A percentile compares a stretch with the other conserved stretches of the same genome.
Conservation (phyloP, 441 rosid species). For the Aquilaria agallochum region DNA sequence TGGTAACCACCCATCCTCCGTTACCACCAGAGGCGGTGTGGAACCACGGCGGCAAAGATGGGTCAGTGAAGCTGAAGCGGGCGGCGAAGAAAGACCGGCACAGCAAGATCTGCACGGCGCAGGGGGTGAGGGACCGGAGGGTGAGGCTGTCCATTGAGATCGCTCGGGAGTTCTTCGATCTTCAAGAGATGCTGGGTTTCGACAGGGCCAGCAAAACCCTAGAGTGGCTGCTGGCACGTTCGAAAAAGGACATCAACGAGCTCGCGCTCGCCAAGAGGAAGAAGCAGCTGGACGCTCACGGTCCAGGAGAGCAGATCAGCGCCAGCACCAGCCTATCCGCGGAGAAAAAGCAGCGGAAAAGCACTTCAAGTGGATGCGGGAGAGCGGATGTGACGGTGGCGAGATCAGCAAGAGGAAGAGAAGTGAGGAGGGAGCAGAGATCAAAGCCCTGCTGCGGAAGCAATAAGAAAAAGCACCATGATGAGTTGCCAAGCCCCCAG, state of each 20-base stretch:
- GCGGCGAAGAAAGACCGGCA: conserved; percentile 56
- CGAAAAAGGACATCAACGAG: conserved; percentile 55
- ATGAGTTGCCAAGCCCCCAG: no score
- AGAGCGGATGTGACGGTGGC: no score
- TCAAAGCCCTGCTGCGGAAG: no score
- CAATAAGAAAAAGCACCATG: no score
- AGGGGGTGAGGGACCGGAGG: conserved; percentile 77
- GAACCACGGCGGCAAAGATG: no score
- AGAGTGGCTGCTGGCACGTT: conserved; percentile 68
- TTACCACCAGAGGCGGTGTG: no score
- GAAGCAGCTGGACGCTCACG: conserved; percentile 10
- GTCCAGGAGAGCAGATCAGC: background rate
- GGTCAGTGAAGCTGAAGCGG: conserved; percentile 15
- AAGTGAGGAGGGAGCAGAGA: no score
- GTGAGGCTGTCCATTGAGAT: conserved; percentile 70
- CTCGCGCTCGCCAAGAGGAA: conserved; percentile 10
- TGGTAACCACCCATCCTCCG: background rate
- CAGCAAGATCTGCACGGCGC: conserved; percentile 74
- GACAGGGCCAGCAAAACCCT: conserved; percentile 78
- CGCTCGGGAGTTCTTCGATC: conserved; percentile 70
- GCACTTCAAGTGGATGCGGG: no score
- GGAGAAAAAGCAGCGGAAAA: no score
- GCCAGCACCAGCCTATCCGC: background rate
- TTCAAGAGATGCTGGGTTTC: conserved; percentile 78
- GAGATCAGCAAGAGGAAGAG: no score